phyloP scores from a whole-genome alignment of 164 flowering plant genomes.

The Vitis rotundifolia region DNA sequence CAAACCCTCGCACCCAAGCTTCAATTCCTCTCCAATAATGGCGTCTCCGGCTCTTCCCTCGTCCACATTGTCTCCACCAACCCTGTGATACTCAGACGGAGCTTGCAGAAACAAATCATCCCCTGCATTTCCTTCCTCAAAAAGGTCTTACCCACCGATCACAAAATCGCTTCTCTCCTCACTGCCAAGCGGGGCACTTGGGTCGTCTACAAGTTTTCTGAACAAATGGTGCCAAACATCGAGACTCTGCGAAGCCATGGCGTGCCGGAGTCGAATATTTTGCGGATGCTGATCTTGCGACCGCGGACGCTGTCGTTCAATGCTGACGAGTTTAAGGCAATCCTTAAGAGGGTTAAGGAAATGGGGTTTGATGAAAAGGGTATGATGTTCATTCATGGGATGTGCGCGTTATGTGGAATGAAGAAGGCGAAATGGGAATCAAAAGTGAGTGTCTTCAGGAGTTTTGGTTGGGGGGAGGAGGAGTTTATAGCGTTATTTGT shows the following conservation, averaged over 20 bases:
- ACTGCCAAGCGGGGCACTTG: conserved; percentile 6
- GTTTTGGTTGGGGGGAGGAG: conserved; percentile 3
- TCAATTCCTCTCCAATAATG: background rate
- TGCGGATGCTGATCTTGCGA: background rate
- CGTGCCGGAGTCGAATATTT: conserved; percentile 2
- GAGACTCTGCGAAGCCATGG: background rate
- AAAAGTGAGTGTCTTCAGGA: background rate
- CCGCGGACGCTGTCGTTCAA: background rate
- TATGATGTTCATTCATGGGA: background rate
- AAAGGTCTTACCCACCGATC: background rate
- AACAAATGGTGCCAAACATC: background rate
- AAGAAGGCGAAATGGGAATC: conserved; percentile 1
- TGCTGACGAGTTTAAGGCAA: background rate
- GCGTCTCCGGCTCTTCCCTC: background rate
- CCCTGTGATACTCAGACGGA: background rate
- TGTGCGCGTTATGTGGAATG: background rate
- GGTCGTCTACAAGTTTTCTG: background rate
- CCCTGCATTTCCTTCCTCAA: conserved; percentile 2
- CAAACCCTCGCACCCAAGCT: conserved; percentile 1
- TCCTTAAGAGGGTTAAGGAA: background rate
- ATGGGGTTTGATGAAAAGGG: conserved; percentile 1
- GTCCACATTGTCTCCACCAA: conserved; percentile 1
- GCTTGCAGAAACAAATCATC: background rate
- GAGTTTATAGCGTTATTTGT: background rate
- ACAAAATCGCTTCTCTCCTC: background rate